phyloP scores from a whole-genome alignment of 2,329 filamentous ascomycete species.

The Trichoderma lentiforme region DNA sequence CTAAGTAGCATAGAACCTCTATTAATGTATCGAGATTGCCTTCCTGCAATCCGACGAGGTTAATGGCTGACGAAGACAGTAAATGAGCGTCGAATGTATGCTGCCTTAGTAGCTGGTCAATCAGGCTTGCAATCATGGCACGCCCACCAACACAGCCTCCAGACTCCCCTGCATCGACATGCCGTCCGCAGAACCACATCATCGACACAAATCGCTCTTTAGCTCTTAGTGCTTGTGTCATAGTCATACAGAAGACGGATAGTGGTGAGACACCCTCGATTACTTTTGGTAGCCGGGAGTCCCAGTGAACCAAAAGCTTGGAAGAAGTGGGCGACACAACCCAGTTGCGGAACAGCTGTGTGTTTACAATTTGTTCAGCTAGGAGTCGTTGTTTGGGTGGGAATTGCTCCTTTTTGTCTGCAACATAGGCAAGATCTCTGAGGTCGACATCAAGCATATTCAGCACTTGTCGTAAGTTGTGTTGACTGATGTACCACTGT shows the following conservation, averaged over 20 bases:
- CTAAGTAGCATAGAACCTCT: neutral
- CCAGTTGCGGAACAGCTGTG: neutral
- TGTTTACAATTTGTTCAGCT: neutral
- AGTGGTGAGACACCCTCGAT: neutral
- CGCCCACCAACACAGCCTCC: neutral
- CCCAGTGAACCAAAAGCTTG: neutral
- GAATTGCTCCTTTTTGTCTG: neutral
- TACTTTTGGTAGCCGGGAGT: neutral
- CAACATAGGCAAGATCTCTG: neutral
- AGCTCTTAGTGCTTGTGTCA: neutral
- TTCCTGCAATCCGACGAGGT: neutral
- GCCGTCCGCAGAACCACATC: slow-evolving; percentile 1
- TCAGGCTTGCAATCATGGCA: slow-evolving; percentile 16
- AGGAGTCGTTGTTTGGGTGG: neutral
- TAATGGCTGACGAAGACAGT: neutral
- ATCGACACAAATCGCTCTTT: neutral
- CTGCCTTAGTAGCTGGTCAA: slow-evolving; percentile 18
- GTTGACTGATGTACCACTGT: neutral
- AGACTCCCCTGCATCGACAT: neutral
- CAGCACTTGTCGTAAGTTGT: neutral
- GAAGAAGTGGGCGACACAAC: neutral
- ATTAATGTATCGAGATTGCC: neutral
- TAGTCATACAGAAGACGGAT: neutral
- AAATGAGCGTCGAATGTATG: slow-evolving; percentile 10
- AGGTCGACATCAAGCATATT: neutral